Evolutionary conservation across 2,329 filamentous ascomycete genomes (phyloP).

Genomic region (Beauveria sp.): DNA sequence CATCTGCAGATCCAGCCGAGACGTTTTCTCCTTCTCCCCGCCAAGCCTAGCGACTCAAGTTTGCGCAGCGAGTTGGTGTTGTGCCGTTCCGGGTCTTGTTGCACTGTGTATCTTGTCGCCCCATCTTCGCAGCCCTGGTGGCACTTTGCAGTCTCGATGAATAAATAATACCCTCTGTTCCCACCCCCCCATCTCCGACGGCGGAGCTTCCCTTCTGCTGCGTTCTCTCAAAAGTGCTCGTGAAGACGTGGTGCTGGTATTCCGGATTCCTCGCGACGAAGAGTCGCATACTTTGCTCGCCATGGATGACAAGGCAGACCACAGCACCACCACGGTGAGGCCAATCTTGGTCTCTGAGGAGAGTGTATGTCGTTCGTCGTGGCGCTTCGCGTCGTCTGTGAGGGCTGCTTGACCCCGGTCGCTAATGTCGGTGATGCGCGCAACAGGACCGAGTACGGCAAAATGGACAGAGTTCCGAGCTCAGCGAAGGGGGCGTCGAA

Average conservation of each 20-base stretch:
- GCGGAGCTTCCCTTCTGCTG: no score
- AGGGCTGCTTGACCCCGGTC: background rate
- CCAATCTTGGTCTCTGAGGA: background rate
- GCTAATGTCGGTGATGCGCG: background rate
- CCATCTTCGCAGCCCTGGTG: no score
- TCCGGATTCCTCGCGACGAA: background rate
- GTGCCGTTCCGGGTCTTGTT: no score
- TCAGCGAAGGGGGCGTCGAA: background rate
- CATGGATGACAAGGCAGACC: background rate
- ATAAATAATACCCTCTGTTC: no score
- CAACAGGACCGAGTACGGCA: background rate
- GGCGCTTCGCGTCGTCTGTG: background rate
- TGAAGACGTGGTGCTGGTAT: background rate
- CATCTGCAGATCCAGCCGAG: no score
- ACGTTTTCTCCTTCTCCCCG: no score
- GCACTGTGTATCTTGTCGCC: no score
- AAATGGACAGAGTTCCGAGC: background rate
- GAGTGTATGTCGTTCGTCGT: background rate
- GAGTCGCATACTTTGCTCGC: background rate
- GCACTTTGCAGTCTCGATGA: no score
- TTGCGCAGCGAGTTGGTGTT: no score
- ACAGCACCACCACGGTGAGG: background rate
- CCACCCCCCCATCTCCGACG: no score
- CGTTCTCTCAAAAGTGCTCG: background rate
- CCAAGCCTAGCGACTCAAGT: no score